Evolutionary conservation across 2,329 filamentous ascomycete genomes (phyloP).

Genomic region (Penicillium sp.): DNA sequence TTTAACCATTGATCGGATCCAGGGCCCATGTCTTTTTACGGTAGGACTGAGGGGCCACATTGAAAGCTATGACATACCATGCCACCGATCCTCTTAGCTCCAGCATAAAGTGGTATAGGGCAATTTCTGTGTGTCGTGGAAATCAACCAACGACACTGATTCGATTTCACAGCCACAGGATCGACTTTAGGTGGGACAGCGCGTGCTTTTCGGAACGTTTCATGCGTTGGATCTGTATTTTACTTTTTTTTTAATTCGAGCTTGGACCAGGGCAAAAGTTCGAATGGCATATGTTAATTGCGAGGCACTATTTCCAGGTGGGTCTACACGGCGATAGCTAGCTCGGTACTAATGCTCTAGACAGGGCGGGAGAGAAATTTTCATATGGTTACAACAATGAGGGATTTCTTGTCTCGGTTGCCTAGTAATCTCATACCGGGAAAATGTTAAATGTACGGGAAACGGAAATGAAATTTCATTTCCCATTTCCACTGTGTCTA

Average conservation of each 20-base stretch:
- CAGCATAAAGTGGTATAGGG: background rate
- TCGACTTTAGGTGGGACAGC: constrained; percentile 17
- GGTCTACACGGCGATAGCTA: background rate
- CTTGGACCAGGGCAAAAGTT: constrained; percentile 11
- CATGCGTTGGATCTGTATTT: constrained; percentile 4
- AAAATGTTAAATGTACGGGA: background rate
- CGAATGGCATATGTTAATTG: background rate
- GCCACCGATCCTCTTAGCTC: constrained; percentile 2
- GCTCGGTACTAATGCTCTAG: background rate
- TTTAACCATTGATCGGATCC: background rate
- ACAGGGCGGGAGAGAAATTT: background rate
- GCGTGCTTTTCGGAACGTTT: constrained; percentile 15
- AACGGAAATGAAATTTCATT: background rate
- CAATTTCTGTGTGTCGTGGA: constrained; percentile 11
- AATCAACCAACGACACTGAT: constrained; percentile 10
- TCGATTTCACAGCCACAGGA: constrained; percentile 23
- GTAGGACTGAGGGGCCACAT: constrained; percentile 17
- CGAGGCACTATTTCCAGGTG: constrained; percentile 3
- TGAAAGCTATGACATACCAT: constrained; percentile 21
- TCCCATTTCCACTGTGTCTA: constrained; percentile 1
- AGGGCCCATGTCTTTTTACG: background rate
- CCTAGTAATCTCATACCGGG: background rate
- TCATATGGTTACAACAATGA: background rate
- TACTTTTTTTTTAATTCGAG: constrained; percentile 1
- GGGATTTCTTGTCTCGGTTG: background rate